Evolutionary conservation across 495 filamentous ascomycete genomes (phyloP), one percentile per base, ranked within the genome.

Genomic region (Penicillium tannophilum): DNA sequence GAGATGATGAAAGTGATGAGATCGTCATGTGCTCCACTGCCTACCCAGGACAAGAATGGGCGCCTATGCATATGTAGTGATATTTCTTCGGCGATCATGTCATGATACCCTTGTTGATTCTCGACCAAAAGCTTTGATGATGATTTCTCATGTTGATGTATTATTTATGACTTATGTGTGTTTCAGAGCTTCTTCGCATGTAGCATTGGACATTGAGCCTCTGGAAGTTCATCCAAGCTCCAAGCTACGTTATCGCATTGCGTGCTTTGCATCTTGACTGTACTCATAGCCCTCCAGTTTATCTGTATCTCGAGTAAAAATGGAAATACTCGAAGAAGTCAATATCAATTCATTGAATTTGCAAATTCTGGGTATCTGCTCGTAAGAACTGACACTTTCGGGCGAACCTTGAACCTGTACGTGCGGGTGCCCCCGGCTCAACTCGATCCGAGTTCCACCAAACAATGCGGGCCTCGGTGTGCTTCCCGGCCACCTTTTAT

Each of bases 1-100:
- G 73, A 28, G 78, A 82, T 39, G 81, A 85, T 17, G 80, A 79
- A 3, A 72, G 76, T 26, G 86, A 88, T 23, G 77, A 79, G 44
- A 77, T 82, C 36, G 68, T 81, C 33, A 93, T 93, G 90, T 88
- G 80, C 43, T 86, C 88, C 8, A 92, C 90, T 11, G 84, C 86
- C 28, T 93, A 91, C 66, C 90, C 90, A 3, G 90, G 90, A 1
- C 89, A 92, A 76, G 90, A 91, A 72, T 93, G 90, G 90, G 85
- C 84, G 68, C 89, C 90, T 23, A 62, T 69, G 41, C 50, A 66
- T 59, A 58, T 52, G 45, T 70, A 63, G 54, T 19, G 42, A 50
- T 54, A 28, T 51, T 62, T 54, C 43, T 63, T 46, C 16, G 56
- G 47, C 60, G 50, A 43, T 30, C 52, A 52, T 36, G 14, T 47